These are phyloP conservation scores for Myriangium duriaei DNA, from an alignment of 2,329 filamentous ascomycete genomes.

Conservation along the genomic window DNA sequence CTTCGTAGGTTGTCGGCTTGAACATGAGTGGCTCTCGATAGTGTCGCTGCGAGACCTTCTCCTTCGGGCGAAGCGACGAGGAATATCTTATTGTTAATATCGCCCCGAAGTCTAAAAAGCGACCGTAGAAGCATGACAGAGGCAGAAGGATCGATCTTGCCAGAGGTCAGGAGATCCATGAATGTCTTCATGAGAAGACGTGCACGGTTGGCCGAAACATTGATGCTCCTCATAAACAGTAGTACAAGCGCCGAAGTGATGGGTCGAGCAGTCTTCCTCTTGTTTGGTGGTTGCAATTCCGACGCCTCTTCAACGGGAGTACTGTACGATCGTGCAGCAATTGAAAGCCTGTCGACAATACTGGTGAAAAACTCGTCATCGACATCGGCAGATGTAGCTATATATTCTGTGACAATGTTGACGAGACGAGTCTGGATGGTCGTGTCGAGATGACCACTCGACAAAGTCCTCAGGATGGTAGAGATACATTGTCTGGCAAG, in stretches of 20 bases:
- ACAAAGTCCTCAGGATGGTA: slow-evolving; percentile 1
- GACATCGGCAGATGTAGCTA: neutral
- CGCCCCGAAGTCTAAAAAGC: slow-evolving; percentile 70
- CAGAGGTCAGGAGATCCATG: slow-evolving; percentile 22
- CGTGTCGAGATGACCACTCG: neutral
- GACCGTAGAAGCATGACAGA: slow-evolving; percentile 17
- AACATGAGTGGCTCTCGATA: slow-evolving; percentile 25
- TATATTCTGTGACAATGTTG: slow-evolving; percentile 1
- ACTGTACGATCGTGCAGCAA: neutral
- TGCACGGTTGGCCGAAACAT: slow-evolving; percentile 7
- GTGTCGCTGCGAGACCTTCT: slow-evolving; percentile 55
- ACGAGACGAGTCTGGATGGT: slow-evolving; percentile 4
- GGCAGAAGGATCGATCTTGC: slow-evolving; percentile 21
- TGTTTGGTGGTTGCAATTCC: neutral
- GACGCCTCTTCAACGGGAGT: neutral
- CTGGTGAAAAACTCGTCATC: slow-evolving; percentile 3
- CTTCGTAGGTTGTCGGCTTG: slow-evolving; percentile 6
- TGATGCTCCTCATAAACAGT: slow-evolving; percentile 12
- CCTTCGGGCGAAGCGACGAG: slow-evolving; percentile 59
- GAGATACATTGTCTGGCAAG: slow-evolving; percentile 7
- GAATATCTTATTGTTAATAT: slow-evolving; percentile 66
- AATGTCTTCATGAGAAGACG: slow-evolving; percentile 6
- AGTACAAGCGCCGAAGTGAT: slow-evolving; percentile 10
- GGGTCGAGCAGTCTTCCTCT: slow-evolving; percentile 2
- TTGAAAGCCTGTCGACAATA: slow-evolving; percentile 2